Base-by-base conservation (phyloP, 768 basidiomycete species). In the Nidularia pulvinata region DNA sequence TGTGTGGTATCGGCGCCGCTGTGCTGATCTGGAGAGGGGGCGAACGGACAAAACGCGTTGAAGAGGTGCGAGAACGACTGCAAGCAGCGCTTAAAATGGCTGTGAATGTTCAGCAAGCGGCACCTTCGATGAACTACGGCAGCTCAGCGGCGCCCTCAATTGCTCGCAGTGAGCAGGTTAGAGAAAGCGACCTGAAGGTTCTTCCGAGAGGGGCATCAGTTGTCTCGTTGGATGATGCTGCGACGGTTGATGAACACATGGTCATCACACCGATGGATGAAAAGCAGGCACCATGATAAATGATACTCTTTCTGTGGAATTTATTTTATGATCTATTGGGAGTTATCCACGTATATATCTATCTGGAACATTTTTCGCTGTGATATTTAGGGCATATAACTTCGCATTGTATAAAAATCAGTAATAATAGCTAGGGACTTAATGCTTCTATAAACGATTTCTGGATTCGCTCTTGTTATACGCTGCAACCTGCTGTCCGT, bases 11-110 rank as follows among this genome's bases (percentile, higher is more conserved):
- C 51, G 66, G 69, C 30, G 83, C 92, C 6, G 89, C 81, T 7
- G 69, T 91, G 16, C 71, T 88, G 44, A 93, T 93, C 56, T 93
- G 86, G 81, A 74, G 79, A 56, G 91, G 90, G 33, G 83, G 86
- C 6, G 73, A 82, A 61, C 78, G 80, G 62, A 88, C 89, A 9
- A 88, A 87, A 62, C 81, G 88, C 32, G 80, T 82, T 3, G 74
- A 81, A 55, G 77, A 84, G 65, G 88, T 91, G 36, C 76, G 82
- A 63, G 78, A 82, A 55, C 75, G 80, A 47, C 70, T 91, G 6
- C 80, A 80, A 42, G 76, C 69, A 33, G 80, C 76, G 6, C 66
- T 83, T 43, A 64, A 61, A 25, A 61, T 65, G 58, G 63, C 19
- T 19, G 19, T 19, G 19, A 19, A 19, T 19, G 19, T 19, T 19